Conservation (phyloP, 2,329 filamentous ascomycete species). For the Davidsoniella virescens region DNA sequence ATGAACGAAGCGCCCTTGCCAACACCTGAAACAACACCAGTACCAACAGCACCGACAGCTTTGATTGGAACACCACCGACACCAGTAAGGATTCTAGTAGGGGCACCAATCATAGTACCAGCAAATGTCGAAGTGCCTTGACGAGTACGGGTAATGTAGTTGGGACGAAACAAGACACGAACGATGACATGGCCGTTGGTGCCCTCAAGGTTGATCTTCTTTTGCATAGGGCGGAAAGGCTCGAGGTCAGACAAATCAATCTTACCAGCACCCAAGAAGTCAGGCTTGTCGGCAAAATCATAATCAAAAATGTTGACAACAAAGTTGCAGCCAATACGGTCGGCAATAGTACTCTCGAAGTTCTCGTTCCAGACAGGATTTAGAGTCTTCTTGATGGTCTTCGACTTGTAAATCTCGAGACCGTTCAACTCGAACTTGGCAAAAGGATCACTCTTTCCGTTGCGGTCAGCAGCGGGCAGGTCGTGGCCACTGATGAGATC, state of each 20-base stretch:
- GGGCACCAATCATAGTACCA: constrained; percentile 68
- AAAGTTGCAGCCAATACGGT: constrained; percentile 73
- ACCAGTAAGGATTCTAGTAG: constrained; percentile 72
- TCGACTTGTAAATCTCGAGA: constrained; percentile 85
- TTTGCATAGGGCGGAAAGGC: constrained; percentile 67
- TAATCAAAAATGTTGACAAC: constrained; percentile 77
- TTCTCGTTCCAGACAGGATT: constrained; percentile 92
- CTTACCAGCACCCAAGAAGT: constrained; percentile 62
- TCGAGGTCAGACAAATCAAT: constrained; percentile 70
- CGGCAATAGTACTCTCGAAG: constrained; percentile 72
- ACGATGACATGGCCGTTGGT: constrained; percentile 74
- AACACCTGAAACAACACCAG: constrained; percentile 39
- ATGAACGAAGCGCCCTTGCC: constrained; percentile 85
- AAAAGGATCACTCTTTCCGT: constrained; percentile 94
- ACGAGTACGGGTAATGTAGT: constrained; percentile 72
- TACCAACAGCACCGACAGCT: constrained; percentile 56
- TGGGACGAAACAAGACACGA: constrained; percentile 79
- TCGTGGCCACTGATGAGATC: constrained; percentile 75
- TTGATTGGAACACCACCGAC: constrained; percentile 85
- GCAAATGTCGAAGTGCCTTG: constrained; percentile 89
- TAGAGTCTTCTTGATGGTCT: constrained; percentile 91
- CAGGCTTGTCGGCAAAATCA: constrained; percentile 90
- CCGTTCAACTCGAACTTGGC: constrained; percentile 87
- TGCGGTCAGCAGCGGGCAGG: constrained; percentile 85
- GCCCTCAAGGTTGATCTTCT: constrained; percentile 62